Conservation (phyloP, 2,329 filamentous ascomycete genomes). For the Clonostachys solani region DNA sequence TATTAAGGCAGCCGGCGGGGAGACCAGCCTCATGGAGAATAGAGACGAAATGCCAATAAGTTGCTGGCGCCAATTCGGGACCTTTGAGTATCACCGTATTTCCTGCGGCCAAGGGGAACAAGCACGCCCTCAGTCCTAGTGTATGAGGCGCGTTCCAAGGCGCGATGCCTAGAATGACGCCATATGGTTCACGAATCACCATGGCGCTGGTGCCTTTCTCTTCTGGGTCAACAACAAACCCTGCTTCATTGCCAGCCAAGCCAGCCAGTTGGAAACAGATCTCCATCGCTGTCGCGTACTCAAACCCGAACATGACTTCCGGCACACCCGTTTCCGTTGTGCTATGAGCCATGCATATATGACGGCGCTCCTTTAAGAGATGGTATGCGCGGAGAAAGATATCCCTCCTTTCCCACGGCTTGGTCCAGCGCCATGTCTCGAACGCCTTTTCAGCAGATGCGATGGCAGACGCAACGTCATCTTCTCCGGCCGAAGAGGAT, state of each 20-base stretch:
- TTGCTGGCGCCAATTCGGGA: slow-evolving; percentile 60
- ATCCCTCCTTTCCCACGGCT: background rate
- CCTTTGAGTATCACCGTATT: slow-evolving; percentile 69
- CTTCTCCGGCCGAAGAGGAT: slow-evolving; percentile 47
- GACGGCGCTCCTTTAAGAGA: background rate
- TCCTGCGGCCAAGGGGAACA: slow-evolving; percentile 68
- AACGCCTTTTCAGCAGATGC: background rate
- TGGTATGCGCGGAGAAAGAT: background rate
- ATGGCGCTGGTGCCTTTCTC: slow-evolving; percentile 41
- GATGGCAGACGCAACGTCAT: slow-evolving; percentile 9
- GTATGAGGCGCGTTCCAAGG: slow-evolving; percentile 68
- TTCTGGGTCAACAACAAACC: background rate
- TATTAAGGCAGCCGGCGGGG: slow-evolving; percentile 69
- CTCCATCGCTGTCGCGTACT: background rate
- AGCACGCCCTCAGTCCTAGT: slow-evolving; percentile 57
- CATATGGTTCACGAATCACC: slow-evolving; percentile 71
- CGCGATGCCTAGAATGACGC: slow-evolving; percentile 74
- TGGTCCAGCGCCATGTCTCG: background rate
- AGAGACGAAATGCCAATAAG: slow-evolving; percentile 56
- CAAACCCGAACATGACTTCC: background rate
- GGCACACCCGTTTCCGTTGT: background rate
- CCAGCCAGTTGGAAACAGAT: background rate
- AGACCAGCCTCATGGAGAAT: slow-evolving; percentile 71
- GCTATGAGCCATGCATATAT: background rate
- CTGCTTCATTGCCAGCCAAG: background rate